Evolutionary conservation across 129 eudicot genomes (phyloP), one percentile per base, ranked within the genome.

Genomic region (Lonicera japonica): DNA sequence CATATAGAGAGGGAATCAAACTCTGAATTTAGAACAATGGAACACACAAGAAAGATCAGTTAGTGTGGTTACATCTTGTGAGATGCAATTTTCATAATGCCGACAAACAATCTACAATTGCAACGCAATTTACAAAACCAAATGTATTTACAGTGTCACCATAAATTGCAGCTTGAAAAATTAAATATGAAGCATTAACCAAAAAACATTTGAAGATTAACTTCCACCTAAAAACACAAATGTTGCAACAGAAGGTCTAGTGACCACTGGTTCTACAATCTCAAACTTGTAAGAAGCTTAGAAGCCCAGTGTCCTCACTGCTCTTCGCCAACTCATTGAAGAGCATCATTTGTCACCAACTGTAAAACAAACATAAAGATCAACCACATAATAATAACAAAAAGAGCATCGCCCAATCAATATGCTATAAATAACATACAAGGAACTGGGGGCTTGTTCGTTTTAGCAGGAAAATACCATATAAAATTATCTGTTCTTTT

Each of bases 81-180:
- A 43, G 50, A 43, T 10, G 50, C 5, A 43, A 43, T 11, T 43
- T 43, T 43, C 1, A 29, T 2, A 43, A 11, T 43, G 50, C 16
- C 13, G 36, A 3, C 16, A 43, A 43, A 43, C 50, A 43, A 43
- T 43, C 50, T 14, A 43, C 50, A 43, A 43, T 4, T 43, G 50
- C 50, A 43, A 14, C 13, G 50, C 50, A 43, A 43, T 43, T 69
- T 73, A 79, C 83, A 73, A 79, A 48, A 61, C 80, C 83, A 69
- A 73, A 66, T 69, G 75, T 79, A 79, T 79, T 73, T 79, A 79
- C 83, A 78, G 21, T 51, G 80, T 73, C 83, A 73, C 38, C 50
- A 43, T 43, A 43, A 43, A 43, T 43, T 43, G 50, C 50, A 10
- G 13, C 8, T 43, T 43, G 50, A 43, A 14, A 43, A 43, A 43